Percentiles rank a stretch among this genome's conserved stretches.
These are phyloP conservation scores for Phytopythium chamaehyphon DNA, from an alignment of 352 stramenopile genomes.

Conservation along the genomic window DNA sequence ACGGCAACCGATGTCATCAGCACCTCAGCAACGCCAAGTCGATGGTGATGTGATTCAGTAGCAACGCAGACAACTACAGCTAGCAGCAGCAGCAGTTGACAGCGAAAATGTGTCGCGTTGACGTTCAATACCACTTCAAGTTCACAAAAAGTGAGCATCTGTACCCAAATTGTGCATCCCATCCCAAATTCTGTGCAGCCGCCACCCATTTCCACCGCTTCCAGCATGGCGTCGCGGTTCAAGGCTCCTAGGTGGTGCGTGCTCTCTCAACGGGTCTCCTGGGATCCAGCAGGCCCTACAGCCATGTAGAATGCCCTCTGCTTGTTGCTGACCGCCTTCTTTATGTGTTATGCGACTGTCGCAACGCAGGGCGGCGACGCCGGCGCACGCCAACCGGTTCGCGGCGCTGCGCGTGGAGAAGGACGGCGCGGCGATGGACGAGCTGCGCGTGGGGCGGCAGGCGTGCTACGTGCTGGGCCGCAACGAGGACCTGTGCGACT, in stretches of 20 bases:
- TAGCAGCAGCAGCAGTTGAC: no score
- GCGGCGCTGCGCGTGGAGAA: constrained; percentile 55
- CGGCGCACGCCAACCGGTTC: constrained; percentile 33
- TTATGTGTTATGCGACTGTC: constrained; percentile 1
- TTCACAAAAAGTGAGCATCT: no score
- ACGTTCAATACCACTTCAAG: no score
- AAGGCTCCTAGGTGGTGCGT: constrained; percentile 6
- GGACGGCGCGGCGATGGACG: constrained; percentile 34
- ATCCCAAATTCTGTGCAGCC: background rate
- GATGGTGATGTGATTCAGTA: no score
- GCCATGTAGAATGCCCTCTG: background rate
- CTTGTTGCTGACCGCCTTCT: background rate
- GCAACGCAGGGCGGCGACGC: constrained; percentile 42
- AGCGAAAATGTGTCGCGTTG: no score
- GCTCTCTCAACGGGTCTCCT: background rate
- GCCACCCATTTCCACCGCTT: background rate
- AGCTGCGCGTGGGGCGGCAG: constrained; percentile 37
- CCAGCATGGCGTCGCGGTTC: constrained; percentile 4
- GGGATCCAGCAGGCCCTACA: no score
- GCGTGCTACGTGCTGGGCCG: constrained; percentile 72
- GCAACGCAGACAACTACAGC: no score
- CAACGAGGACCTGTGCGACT: constrained; percentile 72
- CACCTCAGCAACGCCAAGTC: no score
- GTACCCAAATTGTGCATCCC: background rate
- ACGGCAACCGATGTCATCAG: background rate